Evolutionary conservation across 176 grass and related monocot species (phyloP).

Genomic region (Secale cereale): DNA sequence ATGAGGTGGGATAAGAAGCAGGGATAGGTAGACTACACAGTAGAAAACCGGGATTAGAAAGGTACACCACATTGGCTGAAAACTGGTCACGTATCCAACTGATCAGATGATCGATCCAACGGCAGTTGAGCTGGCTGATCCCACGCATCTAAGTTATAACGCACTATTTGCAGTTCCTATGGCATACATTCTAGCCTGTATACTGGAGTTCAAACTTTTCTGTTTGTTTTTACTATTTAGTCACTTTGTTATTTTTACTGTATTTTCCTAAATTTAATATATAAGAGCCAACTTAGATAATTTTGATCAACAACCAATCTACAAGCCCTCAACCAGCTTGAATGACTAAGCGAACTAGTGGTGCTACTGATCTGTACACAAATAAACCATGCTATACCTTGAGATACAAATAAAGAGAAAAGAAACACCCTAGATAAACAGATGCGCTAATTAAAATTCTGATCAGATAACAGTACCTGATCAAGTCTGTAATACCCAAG

Average conservation of each 20-base stretch:
- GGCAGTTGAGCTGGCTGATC: not conserved
- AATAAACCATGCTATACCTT: not conserved
- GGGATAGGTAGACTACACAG: not conserved
- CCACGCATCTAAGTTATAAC: not conserved
- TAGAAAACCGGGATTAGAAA: not conserved
- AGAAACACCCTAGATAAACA: slow-evolving; percentile 10
- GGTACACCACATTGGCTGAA: not conserved
- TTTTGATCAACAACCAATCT: not conserved
- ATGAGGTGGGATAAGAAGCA: not conserved
- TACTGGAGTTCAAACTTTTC: not conserved
- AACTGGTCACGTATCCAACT: not conserved
- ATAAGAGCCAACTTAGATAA: not conserved
- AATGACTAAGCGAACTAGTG: slow-evolving; percentile 19
- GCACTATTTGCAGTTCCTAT: not conserved
- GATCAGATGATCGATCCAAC: not conserved
- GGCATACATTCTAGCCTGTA: not conserved
- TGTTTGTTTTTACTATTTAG: not conserved
- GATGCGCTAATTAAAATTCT: not conserved
- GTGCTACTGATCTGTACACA: not conserved
- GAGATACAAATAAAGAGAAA: not conserved
- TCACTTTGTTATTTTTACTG: not conserved
- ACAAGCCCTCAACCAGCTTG: not conserved
- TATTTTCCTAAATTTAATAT: not conserved
- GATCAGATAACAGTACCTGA: slow-evolving; percentile 57
- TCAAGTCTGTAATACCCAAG: slow-evolving; percentile 94